Percentiles rank a stretch among this genome's conserved stretches.
Conservation (phyloP, 2,329 filamentous ascomycete species). For the Diaporthe australafricana region DNA sequence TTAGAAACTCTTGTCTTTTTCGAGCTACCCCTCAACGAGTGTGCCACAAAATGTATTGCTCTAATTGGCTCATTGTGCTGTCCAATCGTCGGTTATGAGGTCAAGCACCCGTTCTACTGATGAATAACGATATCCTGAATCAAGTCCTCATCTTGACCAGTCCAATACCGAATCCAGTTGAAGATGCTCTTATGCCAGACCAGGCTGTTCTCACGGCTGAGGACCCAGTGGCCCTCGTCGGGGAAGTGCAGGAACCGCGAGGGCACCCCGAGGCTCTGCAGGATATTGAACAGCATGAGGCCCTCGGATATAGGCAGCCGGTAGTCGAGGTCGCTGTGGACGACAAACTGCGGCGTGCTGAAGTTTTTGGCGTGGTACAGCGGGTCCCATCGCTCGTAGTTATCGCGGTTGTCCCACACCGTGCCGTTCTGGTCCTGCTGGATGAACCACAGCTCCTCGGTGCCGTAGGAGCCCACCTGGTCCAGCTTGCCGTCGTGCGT, state of each 20-base stretch:
- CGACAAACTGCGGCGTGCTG: conserved; percentile 76
- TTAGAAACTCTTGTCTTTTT: neutral
- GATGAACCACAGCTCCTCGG: conserved; percentile 52
- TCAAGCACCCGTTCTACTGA: neutral
- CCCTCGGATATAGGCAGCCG: conserved; percentile 76
- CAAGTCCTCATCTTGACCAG: conserved; percentile 16
- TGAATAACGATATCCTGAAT: conserved; percentile 21
- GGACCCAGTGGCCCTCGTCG: conserved; percentile 79
- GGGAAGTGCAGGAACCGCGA: conserved; percentile 77
- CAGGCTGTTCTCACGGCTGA: conserved; percentile 75
- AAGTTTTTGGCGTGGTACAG: conserved; percentile 64
- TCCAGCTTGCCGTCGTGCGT: conserved; percentile 62
- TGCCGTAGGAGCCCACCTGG: conserved; percentile 44
- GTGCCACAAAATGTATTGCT: neutral
- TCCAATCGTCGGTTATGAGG: neutral
- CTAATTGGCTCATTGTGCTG: neutral
- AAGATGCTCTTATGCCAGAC: conserved; percentile 77
- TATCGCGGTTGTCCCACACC: conserved; percentile 46
- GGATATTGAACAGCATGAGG: conserved; percentile 74
- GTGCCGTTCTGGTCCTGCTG: conserved; percentile 61
- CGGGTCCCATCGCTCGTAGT: conserved; percentile 60
- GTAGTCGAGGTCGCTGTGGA: conserved; percentile 77
- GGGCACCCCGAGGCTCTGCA: conserved; percentile 73
- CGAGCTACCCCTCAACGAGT: neutral
- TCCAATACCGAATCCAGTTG: conserved; percentile 73